A percentile compares a stretch with the other conserved stretches of the same genome.
phyloP scores from a whole-genome alignment of 2,329 filamentous ascomycete genomes.

The Diatrype stigma region DNA sequence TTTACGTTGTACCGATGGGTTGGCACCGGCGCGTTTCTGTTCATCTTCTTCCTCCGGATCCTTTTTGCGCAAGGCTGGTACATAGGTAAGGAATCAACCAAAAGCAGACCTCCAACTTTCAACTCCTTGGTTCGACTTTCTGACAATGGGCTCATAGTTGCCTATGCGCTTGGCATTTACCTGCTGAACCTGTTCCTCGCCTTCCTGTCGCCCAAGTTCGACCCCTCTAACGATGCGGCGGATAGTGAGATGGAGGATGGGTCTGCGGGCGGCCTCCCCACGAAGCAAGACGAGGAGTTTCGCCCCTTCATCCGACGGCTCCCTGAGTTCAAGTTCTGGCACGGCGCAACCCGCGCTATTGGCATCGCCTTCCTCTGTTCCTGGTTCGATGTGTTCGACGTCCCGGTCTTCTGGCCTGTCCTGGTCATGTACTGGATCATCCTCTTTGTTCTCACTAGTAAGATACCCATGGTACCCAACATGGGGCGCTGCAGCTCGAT shows the following conservation, averaged over 20 bases:
- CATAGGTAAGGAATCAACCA: conserved; percentile 67
- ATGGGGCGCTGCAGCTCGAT: conserved; percentile 7
- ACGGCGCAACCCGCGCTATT: conserved; percentile 86
- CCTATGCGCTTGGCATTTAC: conserved; percentile 97
- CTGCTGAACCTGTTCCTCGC: conserved; percentile 98
- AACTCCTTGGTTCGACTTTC: background rate
- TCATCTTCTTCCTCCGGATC: conserved; percentile 85
- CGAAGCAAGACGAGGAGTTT: conserved; percentile 96
- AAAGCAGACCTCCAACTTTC: background rate
- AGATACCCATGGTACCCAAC: conserved; percentile 35
- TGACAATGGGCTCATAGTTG: conserved; percentile 61
- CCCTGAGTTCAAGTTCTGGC: conserved; percentile 99
- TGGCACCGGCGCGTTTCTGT: conserved; percentile 69
- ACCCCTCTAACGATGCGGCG: conserved; percentile 84
- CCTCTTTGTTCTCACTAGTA: conserved; percentile 91
- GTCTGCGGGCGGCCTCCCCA: conserved; percentile 74
- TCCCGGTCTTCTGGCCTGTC: conserved; percentile 98
- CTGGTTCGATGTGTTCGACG: conserved; percentile 91
- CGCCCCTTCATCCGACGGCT: conserved; percentile 92
- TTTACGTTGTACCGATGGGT: conserved; percentile 87
- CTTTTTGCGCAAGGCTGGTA: conserved; percentile 96
- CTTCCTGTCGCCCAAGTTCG: conserved; percentile 97
- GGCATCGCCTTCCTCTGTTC: conserved; percentile 79
- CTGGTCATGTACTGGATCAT: conserved; percentile 99
- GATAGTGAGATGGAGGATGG: conserved; percentile 98